phyloP scores from a whole-genome alignment of 2,329 filamentous ascomycete species.

The Pseudogymnoascus sp. region DNA sequence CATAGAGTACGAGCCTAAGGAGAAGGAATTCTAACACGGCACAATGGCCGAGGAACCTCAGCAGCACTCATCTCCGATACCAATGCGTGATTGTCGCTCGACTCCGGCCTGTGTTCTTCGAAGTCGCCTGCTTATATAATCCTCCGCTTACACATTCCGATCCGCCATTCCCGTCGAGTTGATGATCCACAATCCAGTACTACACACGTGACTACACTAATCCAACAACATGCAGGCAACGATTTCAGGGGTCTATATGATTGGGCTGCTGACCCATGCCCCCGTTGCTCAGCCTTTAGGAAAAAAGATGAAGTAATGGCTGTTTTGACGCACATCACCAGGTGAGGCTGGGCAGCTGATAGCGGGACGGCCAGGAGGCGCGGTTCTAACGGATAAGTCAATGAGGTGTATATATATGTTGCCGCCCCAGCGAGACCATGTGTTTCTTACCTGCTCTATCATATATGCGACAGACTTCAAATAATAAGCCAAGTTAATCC shows the following conservation, averaged over 20 bases:
- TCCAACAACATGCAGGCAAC: neutral
- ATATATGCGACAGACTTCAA: neutral
- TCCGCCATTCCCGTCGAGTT: neutral
- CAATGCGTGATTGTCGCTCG: neutral
- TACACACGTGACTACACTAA: neutral
- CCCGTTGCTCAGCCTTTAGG: neutral
- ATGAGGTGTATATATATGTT: neutral
- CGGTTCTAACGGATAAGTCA: neutral
- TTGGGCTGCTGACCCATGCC: slow-evolving; percentile 2
- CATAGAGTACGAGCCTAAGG: neutral
- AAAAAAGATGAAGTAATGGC: neutral
- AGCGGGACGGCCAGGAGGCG: neutral
- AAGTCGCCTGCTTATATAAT: slow-evolving; percentile 1
- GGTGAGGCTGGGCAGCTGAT: slow-evolving; percentile 4
- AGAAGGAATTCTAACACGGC: neutral
- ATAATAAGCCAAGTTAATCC: neutral
- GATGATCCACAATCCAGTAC: neutral
- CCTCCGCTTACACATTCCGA: neutral
- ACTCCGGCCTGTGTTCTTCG: neutral
- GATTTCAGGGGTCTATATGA: neutral
- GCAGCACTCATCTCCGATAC: neutral
- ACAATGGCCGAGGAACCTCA: slow-evolving; percentile 1
- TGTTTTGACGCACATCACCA: neutral
- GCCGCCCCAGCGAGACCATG: neutral
- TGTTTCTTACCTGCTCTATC: neutral